Conservation (phyloP, 1,284 basidiomycete species). For the Porogramme epimiltina region DNA sequence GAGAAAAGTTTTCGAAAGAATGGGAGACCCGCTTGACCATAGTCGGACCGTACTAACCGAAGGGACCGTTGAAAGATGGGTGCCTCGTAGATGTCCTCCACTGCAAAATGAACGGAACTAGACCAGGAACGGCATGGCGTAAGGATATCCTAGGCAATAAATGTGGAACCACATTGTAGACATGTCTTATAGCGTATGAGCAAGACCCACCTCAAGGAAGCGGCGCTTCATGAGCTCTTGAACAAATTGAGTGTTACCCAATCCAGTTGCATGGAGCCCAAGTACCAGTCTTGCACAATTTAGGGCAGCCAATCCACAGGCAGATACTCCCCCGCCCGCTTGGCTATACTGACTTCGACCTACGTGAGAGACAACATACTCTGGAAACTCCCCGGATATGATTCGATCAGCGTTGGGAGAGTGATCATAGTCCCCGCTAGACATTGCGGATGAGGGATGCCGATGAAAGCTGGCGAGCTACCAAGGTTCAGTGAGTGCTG, state of each 20-base stretch:
- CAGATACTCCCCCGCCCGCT: conserved; percentile 35
- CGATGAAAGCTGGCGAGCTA: too few species aligned
- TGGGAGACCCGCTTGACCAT: conserved; percentile 38
- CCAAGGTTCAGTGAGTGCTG: too few species aligned
- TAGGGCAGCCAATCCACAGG: conserved; percentile 64
- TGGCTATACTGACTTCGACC: conserved; percentile 27
- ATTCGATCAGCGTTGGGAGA: not conserved
- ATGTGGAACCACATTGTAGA: not conserved
- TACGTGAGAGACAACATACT: conserved; percentile 23
- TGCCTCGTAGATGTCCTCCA: conserved; percentile 42
- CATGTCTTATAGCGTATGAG: not conserved
- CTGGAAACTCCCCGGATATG: conserved; percentile 6
- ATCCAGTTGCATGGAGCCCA: conserved; percentile 11
- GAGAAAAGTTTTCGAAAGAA: conserved; percentile 46
- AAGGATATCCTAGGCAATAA: conserved; percentile 26
- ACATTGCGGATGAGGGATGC: too few species aligned
- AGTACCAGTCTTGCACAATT: conserved; percentile 59
- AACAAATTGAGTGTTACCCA: conserved; percentile 7
- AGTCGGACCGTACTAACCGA: conserved; percentile 38
- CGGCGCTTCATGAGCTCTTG: conserved; percentile 11
- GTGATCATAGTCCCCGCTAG: not conserved
- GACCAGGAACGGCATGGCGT: conserved; percentile 43
- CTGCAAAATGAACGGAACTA: conserved; percentile 53
- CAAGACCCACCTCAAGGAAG: conserved; percentile 12
- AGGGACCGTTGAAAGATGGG: conserved; percentile 42